Conservation (phyloP, 768 basidiomycete genomes). For the Suillus cothurnatus region DNA sequence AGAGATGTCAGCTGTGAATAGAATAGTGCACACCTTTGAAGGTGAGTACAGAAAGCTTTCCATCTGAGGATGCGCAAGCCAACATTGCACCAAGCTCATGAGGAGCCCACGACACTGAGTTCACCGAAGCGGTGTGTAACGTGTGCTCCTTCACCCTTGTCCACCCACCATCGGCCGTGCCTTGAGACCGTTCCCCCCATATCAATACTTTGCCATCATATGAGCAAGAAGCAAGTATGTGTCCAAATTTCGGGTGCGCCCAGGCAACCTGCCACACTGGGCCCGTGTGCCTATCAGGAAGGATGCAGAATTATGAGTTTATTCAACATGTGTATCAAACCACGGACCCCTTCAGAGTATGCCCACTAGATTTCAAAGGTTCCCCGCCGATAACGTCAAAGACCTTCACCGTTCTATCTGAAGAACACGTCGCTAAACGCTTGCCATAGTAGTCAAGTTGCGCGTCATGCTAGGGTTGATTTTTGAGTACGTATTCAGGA, state of each 20-base stretch:
- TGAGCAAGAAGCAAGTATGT: constrained; percentile 96
- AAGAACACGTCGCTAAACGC: constrained; percentile 94
- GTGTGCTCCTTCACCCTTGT: constrained; percentile 95
- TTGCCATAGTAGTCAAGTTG: constrained; percentile 98
- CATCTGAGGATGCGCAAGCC: constrained; percentile 96
- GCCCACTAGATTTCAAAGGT: constrained; percentile 61
- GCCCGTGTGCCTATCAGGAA: constrained; percentile 75
- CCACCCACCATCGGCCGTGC: constrained; percentile 66
- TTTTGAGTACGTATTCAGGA: not conserved
- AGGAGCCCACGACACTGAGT: constrained; percentile 99
- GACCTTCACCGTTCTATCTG: constrained; percentile 92
- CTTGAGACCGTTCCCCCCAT: constrained; percentile 88
- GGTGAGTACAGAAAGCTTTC: constrained; percentile 92
- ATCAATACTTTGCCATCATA: constrained; percentile 98
- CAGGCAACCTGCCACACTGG: constrained; percentile 99
- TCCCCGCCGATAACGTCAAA: constrained; percentile 95
- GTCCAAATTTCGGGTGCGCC: constrained; percentile 97
- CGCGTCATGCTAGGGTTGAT: constrained; percentile 81
- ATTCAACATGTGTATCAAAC: not conserved
- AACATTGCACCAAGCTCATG: constrained; percentile 96
- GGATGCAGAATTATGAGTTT: not conserved
- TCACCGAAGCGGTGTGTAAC: constrained; percentile 93
- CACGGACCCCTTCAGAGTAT: constrained; percentile 78
- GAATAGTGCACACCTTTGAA: constrained; percentile 81
- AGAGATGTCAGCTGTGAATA: not conserved